Evolutionary conservation across 192 early-diverging fungal genomes (phyloP).

Genomic region (Backusella morwellensis): DNA sequence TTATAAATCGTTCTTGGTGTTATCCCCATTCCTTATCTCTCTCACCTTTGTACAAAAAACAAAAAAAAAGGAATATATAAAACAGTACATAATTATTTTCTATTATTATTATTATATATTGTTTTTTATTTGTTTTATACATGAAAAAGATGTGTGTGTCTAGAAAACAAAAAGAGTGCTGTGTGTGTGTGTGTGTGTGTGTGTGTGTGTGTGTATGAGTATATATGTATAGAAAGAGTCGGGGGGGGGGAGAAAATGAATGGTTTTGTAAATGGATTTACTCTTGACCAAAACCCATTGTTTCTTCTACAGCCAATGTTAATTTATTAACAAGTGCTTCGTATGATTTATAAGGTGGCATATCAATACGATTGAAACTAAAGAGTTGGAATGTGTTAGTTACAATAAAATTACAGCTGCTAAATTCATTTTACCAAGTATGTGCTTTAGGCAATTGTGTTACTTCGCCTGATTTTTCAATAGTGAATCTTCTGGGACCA

Average conservation of each 20-base stretch:
- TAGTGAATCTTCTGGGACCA: conserved; percentile 92
- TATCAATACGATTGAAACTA: conserved; percentile 95
- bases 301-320: conserved; percentile 94
- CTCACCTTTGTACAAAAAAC: neutral
- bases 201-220: neutral
- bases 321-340: conserved; percentile 57
- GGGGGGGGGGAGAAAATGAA: too few species aligned
- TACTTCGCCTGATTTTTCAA: conserved; percentile 91
- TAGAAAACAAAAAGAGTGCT: neutral
- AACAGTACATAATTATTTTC: neutral
- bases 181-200: neutral
- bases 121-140: neutral
- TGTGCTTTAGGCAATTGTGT: conserved; percentile 89
- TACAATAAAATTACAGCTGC: neutral
- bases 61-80: neutral
- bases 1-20: neutral
- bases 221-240: neutral
- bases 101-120: neutral
- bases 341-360: conserved; percentile 88
- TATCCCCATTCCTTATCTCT: neutral
- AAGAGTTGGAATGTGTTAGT: too few species aligned
- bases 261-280: conserved; percentile 19
- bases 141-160: neutral
- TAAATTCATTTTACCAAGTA: conserved; percentile 65
- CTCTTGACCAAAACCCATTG: conserved; percentile 92